Base-by-base conservation (phyloP, 257 asterid species). In the Solanum ossicruentum region DNA sequence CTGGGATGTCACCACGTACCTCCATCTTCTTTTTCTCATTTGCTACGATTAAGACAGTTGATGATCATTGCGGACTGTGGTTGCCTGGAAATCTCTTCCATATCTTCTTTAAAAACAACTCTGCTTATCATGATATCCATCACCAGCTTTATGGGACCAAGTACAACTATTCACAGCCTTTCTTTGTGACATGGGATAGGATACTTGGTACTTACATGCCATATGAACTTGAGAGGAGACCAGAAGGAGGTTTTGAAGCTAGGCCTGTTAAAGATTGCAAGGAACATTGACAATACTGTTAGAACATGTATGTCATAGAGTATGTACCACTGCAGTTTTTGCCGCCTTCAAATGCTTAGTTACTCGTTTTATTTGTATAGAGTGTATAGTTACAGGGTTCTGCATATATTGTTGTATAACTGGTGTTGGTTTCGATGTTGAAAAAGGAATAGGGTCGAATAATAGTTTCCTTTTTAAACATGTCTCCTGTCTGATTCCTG, bases 31-130 rank as follows among this genome's bases (percentile, higher is more conserved):
- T 96, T 90, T 94, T 96, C 87, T 94, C 98, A 54, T 96, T 96
- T 56, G 98, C 98, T 28, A 93, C 99, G 20, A 87, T 95, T 32
- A 96, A 96, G 86, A 96, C 98, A 2, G 98, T 95, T 20, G 98
- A 96, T 57, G 99, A 95, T 52, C 98, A 94, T 84, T 94, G 99
- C 45, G 99, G 98, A 65, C 88, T 96, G 28, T 94, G 98, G 98
- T 51, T 96, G 45, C 98, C 98, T 3, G 96, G 98, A 69, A 96
- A 96, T 82, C 94, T 92, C 21, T 94, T 94, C 87, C 98, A 96
- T 70, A 36, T 90, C 47, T 73, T 94, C 85, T 96, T 96, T 47
- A 85, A 90, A 60, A 96, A 96, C 84, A 96, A 96, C 88, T 93
- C 98, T 0, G 98, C 99, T 0, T 96, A 96, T 84, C 99, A 94